Evolutionary conservation across 2,329 filamentous ascomycete genomes (phyloP), one percentile per base, ranked within the genome.

Genomic region (Ceratocystiopsis sp.): DNA sequence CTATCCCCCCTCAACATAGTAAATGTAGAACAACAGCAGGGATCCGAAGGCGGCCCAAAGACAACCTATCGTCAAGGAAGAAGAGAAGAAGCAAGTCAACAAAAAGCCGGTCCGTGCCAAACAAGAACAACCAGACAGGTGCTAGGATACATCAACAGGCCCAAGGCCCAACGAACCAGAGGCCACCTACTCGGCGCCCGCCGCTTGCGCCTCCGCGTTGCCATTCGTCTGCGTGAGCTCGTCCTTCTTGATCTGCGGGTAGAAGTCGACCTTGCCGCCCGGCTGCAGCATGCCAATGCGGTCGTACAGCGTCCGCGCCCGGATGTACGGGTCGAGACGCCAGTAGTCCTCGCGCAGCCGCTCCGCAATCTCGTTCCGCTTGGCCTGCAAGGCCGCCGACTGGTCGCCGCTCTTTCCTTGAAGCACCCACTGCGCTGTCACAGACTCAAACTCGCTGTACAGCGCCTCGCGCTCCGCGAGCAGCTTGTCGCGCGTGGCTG

Each of bases 291-390:
- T 64, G 1, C 86, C 84, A 13, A 69, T 71, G 47, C 91, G 74
- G 59, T 98, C 91, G 53, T 94, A 95, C 47, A 84, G 61, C n/a
- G 78, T 82, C 54, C 80, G 71, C 13, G 87, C 84, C 35, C 91
- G 70, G 29, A 96, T 58, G 58, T 89, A 93, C 0, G 85, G 85
- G 61, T 98, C 91, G 42, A 95, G 60, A 35, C 71, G 69, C 89
- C 91, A 98, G 63, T 96, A 98, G 52, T 83, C 83, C 40, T 71
- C 67, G 48, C 69, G 69, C 52, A 96, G 56, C 48, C 72, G 62
- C 41, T 68, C 68, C 2, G 82, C 78, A 25, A 91, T 54, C 3
- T 64, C 61, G 35, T 74, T 65, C 44, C 85, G 68, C 58, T 74
- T 71, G 40, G 64, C 61, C 56, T 74, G 71, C 42, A 73, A 57